phyloP scores from a whole-genome alignment of 2,329 filamentous ascomycete genomes.

The Albophoma yamanashiensis region DNA sequence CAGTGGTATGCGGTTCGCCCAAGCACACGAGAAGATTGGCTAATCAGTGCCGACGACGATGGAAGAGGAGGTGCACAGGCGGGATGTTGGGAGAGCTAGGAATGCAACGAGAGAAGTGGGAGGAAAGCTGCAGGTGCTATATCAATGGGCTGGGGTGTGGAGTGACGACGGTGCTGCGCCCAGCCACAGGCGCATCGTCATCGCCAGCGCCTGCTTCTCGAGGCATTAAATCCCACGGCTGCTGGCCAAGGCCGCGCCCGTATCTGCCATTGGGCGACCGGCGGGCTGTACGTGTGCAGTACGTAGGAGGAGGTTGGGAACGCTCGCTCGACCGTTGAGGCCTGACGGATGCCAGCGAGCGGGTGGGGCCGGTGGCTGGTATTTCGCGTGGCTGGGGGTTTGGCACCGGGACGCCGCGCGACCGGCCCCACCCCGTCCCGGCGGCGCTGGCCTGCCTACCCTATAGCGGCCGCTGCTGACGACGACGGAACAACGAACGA shows the following conservation, averaged over 20 bases:
- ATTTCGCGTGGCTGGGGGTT: neutral
- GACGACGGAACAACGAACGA: neutral
- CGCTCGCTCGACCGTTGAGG: neutral
- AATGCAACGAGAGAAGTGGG: neutral
- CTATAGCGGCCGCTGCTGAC: neutral
- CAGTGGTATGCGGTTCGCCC: neutral
- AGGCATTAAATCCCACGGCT: neutral
- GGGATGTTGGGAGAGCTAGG: neutral
- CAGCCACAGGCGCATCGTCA: neutral
- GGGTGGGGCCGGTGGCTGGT: conserved; percentile 1
- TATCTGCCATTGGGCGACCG: neutral
- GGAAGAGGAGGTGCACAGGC: neutral
- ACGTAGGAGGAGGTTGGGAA: neutral
- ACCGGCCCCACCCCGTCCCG: neutral
- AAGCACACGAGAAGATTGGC: neutral
- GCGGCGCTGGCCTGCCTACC: neutral
- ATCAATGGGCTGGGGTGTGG: neutral
- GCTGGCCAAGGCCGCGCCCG: neutral
- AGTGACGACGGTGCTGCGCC: neutral
- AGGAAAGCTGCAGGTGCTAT: neutral
- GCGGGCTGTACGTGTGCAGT: neutral
- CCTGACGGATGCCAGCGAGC: neutral
- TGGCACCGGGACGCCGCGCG: neutral
- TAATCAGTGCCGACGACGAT: neutral
- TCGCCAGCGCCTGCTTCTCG: neutral